A percentile compares a stretch with the other conserved stretches of the same genome.
These are phyloP conservation scores for Apiospora koreana DNA, from an alignment of 2,329 filamentous ascomycete genomes.

Conservation along the genomic window DNA sequence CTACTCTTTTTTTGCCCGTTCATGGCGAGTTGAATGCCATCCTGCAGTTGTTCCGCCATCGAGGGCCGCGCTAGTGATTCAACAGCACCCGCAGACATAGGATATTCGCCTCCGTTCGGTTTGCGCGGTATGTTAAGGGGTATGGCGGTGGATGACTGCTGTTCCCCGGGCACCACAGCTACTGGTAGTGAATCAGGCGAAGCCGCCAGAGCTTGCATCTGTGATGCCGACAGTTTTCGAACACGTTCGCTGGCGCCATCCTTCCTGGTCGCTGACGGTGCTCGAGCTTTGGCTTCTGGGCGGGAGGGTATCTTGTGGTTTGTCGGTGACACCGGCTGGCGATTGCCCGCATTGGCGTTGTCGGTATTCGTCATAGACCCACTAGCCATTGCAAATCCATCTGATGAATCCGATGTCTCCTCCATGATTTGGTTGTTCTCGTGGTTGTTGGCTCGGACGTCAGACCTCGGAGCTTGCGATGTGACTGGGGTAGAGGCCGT, in stretches of 20 bases:
- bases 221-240: constrained; percentile 56
- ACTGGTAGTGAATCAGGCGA: constrained; percentile 61
- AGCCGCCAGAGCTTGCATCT: constrained; percentile 59
- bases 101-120: constrained; percentile 37
- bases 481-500: constrained; percentile 20
- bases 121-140: constrained; percentile 16
- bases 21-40: constrained; percentile 21
- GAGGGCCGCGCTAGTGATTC: constrained; percentile 36
- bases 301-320: not conserved
- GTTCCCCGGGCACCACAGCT: constrained; percentile 39
- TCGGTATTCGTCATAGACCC: not conserved
- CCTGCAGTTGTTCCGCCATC: constrained; percentile 35
- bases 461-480: not conserved
- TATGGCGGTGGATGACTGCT: not conserved
- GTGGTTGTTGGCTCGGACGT: not conserved
- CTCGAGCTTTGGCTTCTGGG: not conserved
- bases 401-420: not conserved
- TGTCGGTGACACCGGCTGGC: not conserved
- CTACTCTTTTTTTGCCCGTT: constrained; percentile 23
- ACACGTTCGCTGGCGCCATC: constrained; percentile 40
- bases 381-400: not conserved
- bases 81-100: constrained; percentile 36
- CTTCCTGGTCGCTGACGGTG: not conserved
- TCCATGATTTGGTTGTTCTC: not conserved
- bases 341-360: not conserved